Conservation (phyloP, 73 alveolate genomes). For the Tetrahymena borealis region DNA sequence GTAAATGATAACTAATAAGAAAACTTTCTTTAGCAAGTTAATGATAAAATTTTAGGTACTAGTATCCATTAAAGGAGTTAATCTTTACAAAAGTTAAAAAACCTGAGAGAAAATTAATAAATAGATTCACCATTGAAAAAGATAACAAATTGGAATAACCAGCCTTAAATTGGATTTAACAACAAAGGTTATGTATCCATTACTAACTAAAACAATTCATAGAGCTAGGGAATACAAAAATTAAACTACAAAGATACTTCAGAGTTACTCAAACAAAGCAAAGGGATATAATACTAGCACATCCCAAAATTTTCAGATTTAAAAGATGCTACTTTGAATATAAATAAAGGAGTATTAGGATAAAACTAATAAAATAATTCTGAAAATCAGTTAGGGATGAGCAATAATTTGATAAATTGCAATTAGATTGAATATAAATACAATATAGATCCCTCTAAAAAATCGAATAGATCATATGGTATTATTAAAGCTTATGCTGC, state of each 20-base stretch:
- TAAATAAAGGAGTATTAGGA: too few relatives aligned
- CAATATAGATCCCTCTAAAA: conserved; percentile 4
- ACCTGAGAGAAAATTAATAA: neutral
- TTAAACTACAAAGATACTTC: neutral
- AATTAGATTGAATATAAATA: neutral
- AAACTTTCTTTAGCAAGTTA: neutral
- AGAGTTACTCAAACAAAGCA: neutral
- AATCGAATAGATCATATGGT: conserved; percentile 44
- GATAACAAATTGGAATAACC: neutral
- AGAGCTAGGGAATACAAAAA: neutral
- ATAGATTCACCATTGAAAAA: neutral
- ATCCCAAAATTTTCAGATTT: neutral
- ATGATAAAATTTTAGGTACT: neutral
- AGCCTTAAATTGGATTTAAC: neutral
- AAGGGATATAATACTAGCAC: neutral
- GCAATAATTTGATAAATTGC: neutral
- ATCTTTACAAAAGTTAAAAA: neutral
- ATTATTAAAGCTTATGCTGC: conserved; percentile 77
- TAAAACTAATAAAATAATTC: neutral
- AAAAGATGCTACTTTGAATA: neutral
- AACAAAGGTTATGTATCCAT: neutral
- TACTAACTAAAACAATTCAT: neutral
- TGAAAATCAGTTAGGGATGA: neutral
- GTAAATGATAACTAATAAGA: neutral
- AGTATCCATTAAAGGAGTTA: neutral